Percentiles rank a stretch among this genome's conserved stretches.
Evolutionary conservation across 2,329 filamentous ascomycete species (phyloP).

Genomic region (Zarea fungicola): DNA sequence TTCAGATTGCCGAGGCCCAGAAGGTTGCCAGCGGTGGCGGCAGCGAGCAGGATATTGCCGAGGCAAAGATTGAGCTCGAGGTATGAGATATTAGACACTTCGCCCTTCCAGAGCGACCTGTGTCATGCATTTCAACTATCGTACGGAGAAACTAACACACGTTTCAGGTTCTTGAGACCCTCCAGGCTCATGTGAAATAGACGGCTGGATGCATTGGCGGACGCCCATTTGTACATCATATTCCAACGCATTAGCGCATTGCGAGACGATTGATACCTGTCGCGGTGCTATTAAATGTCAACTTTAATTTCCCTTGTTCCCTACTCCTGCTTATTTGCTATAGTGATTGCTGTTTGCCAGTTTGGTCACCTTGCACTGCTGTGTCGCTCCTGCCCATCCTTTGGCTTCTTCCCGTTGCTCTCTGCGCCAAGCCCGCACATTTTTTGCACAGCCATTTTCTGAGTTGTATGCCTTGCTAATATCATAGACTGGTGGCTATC

Average conservation of each 20-base stretch:
- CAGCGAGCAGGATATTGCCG: conserved; percentile 94
- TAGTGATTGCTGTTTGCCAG: conserved; percentile 1
- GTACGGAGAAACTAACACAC: conserved; percentile 30
- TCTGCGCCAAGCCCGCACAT: no score
- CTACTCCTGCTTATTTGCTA: not conserved
- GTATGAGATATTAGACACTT: conserved; percentile 42
- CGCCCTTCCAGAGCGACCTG: not conserved
- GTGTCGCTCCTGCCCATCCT: conserved; percentile 1
- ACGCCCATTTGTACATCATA: conserved; percentile 39
- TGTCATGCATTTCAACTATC: not conserved
- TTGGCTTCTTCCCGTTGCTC: not conserved
- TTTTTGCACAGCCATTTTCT: not conserved
- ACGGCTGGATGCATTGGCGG: conserved; percentile 45
- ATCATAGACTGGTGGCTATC: no score
- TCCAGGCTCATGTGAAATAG: conserved; percentile 78
- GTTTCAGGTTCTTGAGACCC: conserved; percentile 70
- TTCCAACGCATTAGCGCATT: conserved; percentile 31
- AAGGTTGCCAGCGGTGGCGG: conserved; percentile 88
- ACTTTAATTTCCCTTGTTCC: conserved; percentile 13
- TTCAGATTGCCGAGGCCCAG: conserved; percentile 90
- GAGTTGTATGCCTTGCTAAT: not conserved
- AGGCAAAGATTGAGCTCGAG: conserved; percentile 99
- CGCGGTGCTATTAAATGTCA: conserved; percentile 20
- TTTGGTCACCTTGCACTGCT: not conserved
- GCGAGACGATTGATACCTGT: conserved; percentile 32